These are phyloP conservation scores for Cyathus striatus DNA, from an alignment of 768 basidiomycete species.

Conservation along the genomic window DNA sequence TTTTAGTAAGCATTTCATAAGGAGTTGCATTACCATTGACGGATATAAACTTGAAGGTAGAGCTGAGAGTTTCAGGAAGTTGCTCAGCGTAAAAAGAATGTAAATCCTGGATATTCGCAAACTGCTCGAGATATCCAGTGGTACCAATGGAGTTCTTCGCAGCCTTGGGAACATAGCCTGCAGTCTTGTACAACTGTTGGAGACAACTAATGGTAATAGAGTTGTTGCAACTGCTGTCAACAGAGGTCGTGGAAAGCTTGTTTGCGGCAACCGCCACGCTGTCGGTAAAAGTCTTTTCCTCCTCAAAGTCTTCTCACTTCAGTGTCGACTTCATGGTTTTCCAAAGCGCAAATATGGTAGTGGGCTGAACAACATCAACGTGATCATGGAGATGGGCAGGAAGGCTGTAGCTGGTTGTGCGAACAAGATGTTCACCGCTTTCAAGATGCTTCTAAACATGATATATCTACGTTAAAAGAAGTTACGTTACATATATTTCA, in stretches of 20 bases:
- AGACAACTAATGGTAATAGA: constrained; percentile 51
- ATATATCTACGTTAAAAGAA: constrained; percentile 41
- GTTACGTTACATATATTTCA: background rate
- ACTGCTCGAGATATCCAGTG: constrained; percentile 49
- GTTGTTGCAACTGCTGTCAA: constrained; percentile 43
- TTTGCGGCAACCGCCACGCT: background rate
- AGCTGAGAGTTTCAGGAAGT: constrained; percentile 39
- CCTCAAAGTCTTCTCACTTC: constrained; percentile 11
- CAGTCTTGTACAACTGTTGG: constrained; percentile 50
- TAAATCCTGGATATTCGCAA: constrained; percentile 49
- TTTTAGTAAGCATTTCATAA: constrained; percentile 1
- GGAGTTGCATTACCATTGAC: constrained; percentile 42
- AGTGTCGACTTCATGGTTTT: constrained; percentile 35
- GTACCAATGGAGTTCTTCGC: constrained; percentile 46
- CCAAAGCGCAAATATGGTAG: constrained; percentile 57
- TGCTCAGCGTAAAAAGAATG: constrained; percentile 45
- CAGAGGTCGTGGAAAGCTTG: constrained; percentile 23
- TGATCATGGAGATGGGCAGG: constrained; percentile 54
- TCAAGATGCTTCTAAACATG: constrained; percentile 52
- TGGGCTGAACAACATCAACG: constrained; percentile 67
- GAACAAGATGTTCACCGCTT: constrained; percentile 49
- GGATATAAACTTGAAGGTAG: constrained; percentile 47
- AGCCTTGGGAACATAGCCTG: constrained; percentile 36
- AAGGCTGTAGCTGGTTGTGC: constrained; percentile 68
- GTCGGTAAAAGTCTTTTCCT: constrained; percentile 3